Evolutionary conservation across 306 rosid species (phyloP), one percentile per base, ranked within the genome.

Genomic region (Clitoria ternatea): DNA sequence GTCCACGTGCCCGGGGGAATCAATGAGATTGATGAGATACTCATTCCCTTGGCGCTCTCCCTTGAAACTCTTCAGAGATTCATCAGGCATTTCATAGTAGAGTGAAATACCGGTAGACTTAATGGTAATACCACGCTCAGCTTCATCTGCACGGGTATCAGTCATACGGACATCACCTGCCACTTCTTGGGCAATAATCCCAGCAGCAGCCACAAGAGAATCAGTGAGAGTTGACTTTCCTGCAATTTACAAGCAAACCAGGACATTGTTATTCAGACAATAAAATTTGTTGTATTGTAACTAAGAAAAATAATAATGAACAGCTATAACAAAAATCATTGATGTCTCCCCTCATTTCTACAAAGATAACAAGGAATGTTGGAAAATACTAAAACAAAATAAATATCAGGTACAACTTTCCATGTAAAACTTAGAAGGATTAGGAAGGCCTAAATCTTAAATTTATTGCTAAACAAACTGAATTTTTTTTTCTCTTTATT

Each of bases 141-240:
- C 98, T 87, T 93, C 98, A 73, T 93, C 98, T 0, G 79, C 80
- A 13, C 98, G 96, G 37, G 97, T 93, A 70, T 93, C 98, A 0
- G 91, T 93, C 97, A 93, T 93, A 9, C 98, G 84, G 3, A 93
- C 98, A 85, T 93, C 97, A 64, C 98, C 97, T 3, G 98, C 98
- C 45, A 78, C 89, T 61, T 93, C 96, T 61, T 90, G 97, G 1
- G 97, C 97, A 42, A 93, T 90, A 77, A 93, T 93, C 14, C 98
- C 98, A 3, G 96, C 98, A 53, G 98, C 98, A 80, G 98, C 96
- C 14, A 92, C 98, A 2, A 92, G 91, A 15, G 96, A 92, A 59
- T 92, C 98, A 0, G 98, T 93, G 60, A 93, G 97, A 0, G 98
- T 89, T 0, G 96, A 89, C 69, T 89, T 89, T 29, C 92, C 92